Conservation (phyloP, 2,329 filamentous ascomycete genomes). For the Fusarium xylarioides region DNA sequence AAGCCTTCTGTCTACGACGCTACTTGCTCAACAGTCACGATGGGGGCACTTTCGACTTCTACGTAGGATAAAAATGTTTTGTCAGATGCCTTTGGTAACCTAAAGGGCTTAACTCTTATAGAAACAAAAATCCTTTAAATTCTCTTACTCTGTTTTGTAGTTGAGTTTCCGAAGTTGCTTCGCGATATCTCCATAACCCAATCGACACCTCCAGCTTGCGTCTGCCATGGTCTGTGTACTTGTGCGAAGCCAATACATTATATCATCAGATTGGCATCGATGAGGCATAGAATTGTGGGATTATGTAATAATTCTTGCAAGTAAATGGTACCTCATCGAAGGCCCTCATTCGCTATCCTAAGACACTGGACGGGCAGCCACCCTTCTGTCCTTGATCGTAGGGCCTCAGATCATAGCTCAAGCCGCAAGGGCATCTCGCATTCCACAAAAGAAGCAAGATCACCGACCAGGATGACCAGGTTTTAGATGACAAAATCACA, state of each 20-base stretch:
- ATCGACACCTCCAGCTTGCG: too few species aligned
- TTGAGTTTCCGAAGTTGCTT: neutral
- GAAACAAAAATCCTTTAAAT: rapidly evolving
- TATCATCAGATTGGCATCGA: neutral
- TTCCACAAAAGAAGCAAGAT: neutral
- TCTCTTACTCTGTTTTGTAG: neutral
- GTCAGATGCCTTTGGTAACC: rapidly evolving
- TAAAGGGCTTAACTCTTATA: rapidly evolving
- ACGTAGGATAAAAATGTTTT: neutral
- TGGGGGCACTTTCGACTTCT: constrained; percentile 28
- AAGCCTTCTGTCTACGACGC: constrained; percentile 26
- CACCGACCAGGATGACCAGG: rapidly evolving
- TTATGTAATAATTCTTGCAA: too few species aligned
- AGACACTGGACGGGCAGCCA: neutral
- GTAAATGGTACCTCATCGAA: neutral
- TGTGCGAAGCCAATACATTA: too few species aligned
- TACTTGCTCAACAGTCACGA: constrained; percentile 27
- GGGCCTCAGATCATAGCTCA: neutral
- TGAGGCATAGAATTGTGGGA: rapidly evolving
- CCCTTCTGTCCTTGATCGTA: rapidly evolving
- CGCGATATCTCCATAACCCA: too few species aligned
- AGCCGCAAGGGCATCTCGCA: rapidly evolving
- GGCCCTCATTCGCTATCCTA: rapidly evolving
- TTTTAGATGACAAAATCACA: neutral
- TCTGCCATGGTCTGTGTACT: neutral